A percentile compares a stretch with the other conserved stretches of the same genome.
These are phyloP conservation scores for Ajuga chamaepitys DNA, from an alignment of 257 asterid genomes.

Conservation along the genomic window DNA sequence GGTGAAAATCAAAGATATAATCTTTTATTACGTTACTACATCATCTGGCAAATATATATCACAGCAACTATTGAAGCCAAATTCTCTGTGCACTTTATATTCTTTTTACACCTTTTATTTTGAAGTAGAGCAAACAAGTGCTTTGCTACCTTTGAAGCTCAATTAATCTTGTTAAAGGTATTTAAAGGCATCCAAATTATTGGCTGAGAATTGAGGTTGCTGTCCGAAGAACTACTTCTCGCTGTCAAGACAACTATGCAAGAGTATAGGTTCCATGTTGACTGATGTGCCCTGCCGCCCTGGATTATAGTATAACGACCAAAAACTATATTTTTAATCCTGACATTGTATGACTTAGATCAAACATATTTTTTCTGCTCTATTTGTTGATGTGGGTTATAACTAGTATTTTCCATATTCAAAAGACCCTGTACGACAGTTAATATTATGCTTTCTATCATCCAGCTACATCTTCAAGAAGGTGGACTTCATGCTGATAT, in stretches of 20 bases:
- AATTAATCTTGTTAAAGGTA: neutral
- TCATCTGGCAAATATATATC: neutral
- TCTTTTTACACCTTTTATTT: slow-evolving; percentile 4
- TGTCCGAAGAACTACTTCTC: neutral
- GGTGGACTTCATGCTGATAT: slow-evolving; percentile 99
- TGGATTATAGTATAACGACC: neutral
- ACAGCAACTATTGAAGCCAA: neutral
- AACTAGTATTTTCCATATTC: neutral
- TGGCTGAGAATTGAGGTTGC: neutral
- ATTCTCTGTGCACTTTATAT: slow-evolving; percentile 8
- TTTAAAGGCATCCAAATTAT: neutral
- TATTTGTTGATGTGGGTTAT: neutral
- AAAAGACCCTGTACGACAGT: neutral
- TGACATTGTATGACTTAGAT: neutral
- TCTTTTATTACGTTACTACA: slow-evolving; percentile 5
- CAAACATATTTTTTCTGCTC: neutral
- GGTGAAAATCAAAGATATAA: slow-evolving; percentile 38
- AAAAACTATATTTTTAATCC: neutral
- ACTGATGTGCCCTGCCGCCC: neutral
- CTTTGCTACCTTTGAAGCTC: neutral
- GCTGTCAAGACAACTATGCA: neutral
- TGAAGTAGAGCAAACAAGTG: neutral
- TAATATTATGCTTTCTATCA: slow-evolving; percentile 18
- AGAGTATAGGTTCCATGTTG: neutral
- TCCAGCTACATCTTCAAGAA: slow-evolving; percentile 97